Evolutionary conservation across 2,329 filamentous ascomycete species (phyloP).

Genomic region (Penicillium brasilianum): DNA sequence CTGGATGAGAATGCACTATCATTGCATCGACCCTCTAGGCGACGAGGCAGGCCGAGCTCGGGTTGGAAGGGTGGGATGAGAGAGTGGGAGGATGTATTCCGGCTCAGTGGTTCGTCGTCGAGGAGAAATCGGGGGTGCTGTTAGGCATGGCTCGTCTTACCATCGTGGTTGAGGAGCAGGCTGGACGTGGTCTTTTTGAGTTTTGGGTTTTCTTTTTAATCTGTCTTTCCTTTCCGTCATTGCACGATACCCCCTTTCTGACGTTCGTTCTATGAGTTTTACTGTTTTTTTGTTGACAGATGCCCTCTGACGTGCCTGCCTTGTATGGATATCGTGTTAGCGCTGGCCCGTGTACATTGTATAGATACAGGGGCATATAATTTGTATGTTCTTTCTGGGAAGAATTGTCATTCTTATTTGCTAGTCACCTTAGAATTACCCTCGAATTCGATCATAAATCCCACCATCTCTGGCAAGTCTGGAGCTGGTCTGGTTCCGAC

Average conservation of each 20-base stretch:
- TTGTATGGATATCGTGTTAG: neutral
- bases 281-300: neutral
- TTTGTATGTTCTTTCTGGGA: neutral
- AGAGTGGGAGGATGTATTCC: slow-evolving; percentile 59
- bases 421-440: neutral
- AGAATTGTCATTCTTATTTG: neutral
- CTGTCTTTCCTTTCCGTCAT: slow-evolving; percentile 24
- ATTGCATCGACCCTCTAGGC: slow-evolving; percentile 40
- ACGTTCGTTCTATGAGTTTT: slow-evolving; percentile 18
- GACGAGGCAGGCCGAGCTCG: slow-evolving; percentile 30
- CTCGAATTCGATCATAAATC: neutral
- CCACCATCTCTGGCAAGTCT: neutral
- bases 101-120: slow-evolving; percentile 43
- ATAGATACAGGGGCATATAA: neutral
- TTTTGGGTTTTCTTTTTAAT: slow-evolving; percentile 14
- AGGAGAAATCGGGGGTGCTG: slow-evolving; percentile 49
- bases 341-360: neutral
- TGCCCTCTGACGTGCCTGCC: neutral
- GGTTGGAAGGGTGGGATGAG: slow-evolving; percentile 47
- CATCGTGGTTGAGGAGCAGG: too few relatives aligned
- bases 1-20: slow-evolving; percentile 48
- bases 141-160: slow-evolving; percentile 25
- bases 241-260: slow-evolving; percentile 35
- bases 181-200: neutral
- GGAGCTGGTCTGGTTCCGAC: neutral